Base-by-base conservation (phyloP, 225 moss, liverwort and hornwort species). In the Sphagnum tenellum region DNA sequence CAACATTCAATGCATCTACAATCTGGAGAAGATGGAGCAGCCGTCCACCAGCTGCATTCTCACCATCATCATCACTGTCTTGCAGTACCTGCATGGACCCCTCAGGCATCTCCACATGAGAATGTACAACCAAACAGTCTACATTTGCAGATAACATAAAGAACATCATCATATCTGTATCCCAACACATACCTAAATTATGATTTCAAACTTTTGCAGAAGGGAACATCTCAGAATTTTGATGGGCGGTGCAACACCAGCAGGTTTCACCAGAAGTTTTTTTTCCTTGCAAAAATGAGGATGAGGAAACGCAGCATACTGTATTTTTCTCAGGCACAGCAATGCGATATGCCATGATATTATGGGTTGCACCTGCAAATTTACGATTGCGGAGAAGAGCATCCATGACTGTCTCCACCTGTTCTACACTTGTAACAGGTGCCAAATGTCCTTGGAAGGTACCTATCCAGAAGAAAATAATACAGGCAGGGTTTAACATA, bases 31-130 rank as follows among this genome's bases (percentile, higher is more conserved):
- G 81, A 74, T 94, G 94, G 58, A 94, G 81, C 53, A 94, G 78
- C 59, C 94, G 87, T 56, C 89, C 90, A 67, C 94, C 90, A 65
- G 90, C 94, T 57, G 90, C 90, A 56, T 77, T 84, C 70, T 94
- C 94, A 47, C 94, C 90, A 76, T 91, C 94, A 75, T 94, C 90
- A n/a, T 94, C 90, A 75, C 82, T 85, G 62, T 94, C 90, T 65
- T 90, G 87, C 47, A 91, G 63, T 13, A 87, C 78, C 82, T 80
- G 75, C 71, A 63, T 71, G 68, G 70, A 7, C 29, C 29, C 29
- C 29, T 29, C 29, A 29, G 29, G 29, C 29, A 29, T 29, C 29
- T 29, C 29, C 29, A 29, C 29, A 29, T 29, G 29, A 29, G 29
- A 29, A 29, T 29, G 29, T 29, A 29, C 29, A 29, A 29, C 29